Evolutionary conservation across 345 rosid species (phyloP).

Genomic region (Sonneratia alba): DNA sequence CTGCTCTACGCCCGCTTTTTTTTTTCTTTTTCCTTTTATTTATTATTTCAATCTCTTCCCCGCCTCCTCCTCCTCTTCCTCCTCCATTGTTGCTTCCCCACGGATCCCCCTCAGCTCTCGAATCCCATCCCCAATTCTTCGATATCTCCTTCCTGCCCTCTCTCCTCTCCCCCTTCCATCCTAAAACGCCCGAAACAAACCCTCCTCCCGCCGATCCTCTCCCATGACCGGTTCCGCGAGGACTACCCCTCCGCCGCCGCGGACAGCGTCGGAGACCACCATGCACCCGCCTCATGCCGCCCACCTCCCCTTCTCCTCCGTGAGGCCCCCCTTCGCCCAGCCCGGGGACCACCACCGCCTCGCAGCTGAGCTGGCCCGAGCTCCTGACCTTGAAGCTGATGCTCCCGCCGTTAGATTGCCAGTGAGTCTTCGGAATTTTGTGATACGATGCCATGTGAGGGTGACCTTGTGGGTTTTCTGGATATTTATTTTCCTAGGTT

Average conservation of each 20-base stretch:
- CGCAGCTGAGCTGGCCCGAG: conserved; percentile 28
- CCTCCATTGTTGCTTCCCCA: conserved; percentile 1
- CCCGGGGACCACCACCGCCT: conserved; percentile 76
- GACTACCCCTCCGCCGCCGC: conserved; percentile 17
- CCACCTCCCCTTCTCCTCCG: conserved; percentile 50
- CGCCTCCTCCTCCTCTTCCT: background rate
- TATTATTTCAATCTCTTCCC: background rate
- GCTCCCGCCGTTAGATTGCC: conserved; percentile 53
- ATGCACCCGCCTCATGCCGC: conserved; percentile 25
- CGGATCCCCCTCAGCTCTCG: conserved; percentile 4
- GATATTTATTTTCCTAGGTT: background rate
- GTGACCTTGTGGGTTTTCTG: too few relatives aligned
- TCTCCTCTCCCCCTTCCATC: background rate
- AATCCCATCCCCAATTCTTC: conserved; percentile 1
- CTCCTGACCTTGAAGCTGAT: conserved; percentile 48
- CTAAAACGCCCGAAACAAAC: conserved; percentile 12
- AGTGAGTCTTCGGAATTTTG: conserved; percentile 26
- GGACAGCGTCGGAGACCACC: conserved; percentile 16
- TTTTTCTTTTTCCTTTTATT: too few relatives aligned
- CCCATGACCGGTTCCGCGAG: conserved; percentile 42
- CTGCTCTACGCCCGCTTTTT: conserved; percentile 7
- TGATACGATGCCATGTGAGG: background rate
- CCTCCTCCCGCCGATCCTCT: conserved; percentile 5
- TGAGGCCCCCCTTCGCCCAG: conserved; percentile 57
- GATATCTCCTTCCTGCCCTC: background rate